Evolutionary conservation across 352 stramenopile species (phyloP), one percentile per base, ranked within the genome.

Genomic region (Phytophthora vignae): DNA sequence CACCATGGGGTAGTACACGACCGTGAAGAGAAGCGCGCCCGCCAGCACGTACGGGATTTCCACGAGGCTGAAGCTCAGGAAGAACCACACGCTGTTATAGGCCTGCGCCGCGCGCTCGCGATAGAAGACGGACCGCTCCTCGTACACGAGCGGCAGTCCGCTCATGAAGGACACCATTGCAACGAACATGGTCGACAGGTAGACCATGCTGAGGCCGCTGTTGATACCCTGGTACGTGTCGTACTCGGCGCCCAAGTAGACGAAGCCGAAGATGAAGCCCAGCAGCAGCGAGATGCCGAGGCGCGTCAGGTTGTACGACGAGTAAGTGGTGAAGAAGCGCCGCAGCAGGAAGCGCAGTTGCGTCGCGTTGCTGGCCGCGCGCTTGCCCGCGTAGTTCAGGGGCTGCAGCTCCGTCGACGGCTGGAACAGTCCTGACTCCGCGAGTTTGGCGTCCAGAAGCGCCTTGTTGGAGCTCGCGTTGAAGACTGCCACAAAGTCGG

Each of bases 261-360:
- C 33, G 0, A 81, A 46, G 3, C 74, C 77, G 31, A 81, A 84
- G 48, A 81, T 52, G 31, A 62, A 21, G 19, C 55, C 36, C 11
- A 62, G 72, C 15, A 12, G 42, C 56, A 44, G 25, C n/a, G 19
- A 31, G n/a, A 53, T 55, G 14, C 15, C n/a, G 38, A 21, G 52
- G 14, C 91, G 81, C 50, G 27, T 84, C 7, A 92, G 44, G 74
- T 95, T 97, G 76, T 98, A 98, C 56, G 78, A 79, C 25, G 91
- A 97, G 69, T 97, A 97, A 48, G 27, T 44, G 22, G 8, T 58
- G 27, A 58, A 58, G 25, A 58, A 44, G 52, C 52, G 25, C 25
- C 22, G 25, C 14, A 58, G 52, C 17, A 58, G 52, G 27, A 58
- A 58, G 4, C 17, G 52, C 12, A 58, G 22, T 22, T 58, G 52